Evolutionary conservation across 768 basidiomycete genomes (phyloP), one percentile per base, ranked within the genome.

Genomic region (Naganishia kalamii): DNA sequence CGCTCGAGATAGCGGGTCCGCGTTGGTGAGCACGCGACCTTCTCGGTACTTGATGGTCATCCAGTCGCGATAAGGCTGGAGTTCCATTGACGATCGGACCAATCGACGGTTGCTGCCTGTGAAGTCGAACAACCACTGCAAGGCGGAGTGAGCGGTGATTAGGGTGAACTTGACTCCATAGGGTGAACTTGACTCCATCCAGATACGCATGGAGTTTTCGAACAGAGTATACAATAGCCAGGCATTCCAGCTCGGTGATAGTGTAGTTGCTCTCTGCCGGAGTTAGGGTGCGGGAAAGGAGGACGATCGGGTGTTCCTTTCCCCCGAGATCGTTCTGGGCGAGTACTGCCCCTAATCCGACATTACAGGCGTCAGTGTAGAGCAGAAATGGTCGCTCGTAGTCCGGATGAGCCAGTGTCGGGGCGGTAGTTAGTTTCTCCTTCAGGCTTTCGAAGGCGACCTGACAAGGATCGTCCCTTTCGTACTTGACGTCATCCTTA

Each of bases 341-440:
- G 4, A 66, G 33, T 4, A 60, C 44, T n/a, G 29, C 47, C 7
- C 44, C 59, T 35, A 61, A 29, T 25, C 65, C 65, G 25, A 48
- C 35, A 40, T 17, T 66, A n/a, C 33, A 66, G 32, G 59, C 65
- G 30, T 66, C 59, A 21, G 54, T 65, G n/a, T n/a, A n/a, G n/a
- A n/a, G n/a, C n/a, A n/a, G n/a, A n/a, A n/a, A n/a, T n/a, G n/a
- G n/a, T n/a, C 40, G 57, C 19, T 29, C 54, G 32, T 64, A 65
- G 40, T 65, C 43, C 5, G 64, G 64, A 37, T 60, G 57, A 12
- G 46, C 59, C 12, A 66, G 59, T 19, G 41, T 60, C 12, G 57
- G 65, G 21, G 54, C 46, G 7, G 43, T 21, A 10, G 25, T 50
- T 4, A 65, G 63, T 6, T 19, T n/a, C 6, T 25, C 27, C 23